Percentiles rank a stretch among this genome's conserved stretches.
These are phyloP conservation scores for Exophiala oligosperma DNA, from an alignment of 2,329 filamentous ascomycete genomes.

Conservation along the genomic window DNA sequence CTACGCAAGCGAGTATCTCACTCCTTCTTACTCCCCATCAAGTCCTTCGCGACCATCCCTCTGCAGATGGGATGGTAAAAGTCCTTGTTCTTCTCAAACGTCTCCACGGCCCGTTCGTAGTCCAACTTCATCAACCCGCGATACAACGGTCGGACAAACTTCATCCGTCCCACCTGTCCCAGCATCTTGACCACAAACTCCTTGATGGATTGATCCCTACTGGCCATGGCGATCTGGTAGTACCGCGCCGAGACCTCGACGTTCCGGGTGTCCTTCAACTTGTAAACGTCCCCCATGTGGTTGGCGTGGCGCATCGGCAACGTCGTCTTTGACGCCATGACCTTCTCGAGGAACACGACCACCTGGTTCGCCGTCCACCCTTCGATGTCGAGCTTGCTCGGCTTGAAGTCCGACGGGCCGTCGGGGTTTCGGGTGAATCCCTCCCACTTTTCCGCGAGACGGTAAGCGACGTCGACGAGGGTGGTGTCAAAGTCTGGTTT, in stretches of 20 bases:
- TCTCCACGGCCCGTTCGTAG: conserved; percentile 70
- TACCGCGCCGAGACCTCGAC: conserved; percentile 83
- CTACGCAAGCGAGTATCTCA: neutral
- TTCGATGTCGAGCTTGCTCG: conserved; percentile 67
- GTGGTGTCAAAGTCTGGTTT: conserved; percentile 91
- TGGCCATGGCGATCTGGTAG: conserved; percentile 74
- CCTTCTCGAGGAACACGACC: conserved; percentile 81
- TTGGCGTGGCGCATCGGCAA: conserved; percentile 67
- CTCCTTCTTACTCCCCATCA: conserved; percentile 48
- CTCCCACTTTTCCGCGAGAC: conserved; percentile 79
- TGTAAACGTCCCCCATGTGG: conserved; percentile 73
- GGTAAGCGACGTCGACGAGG: conserved; percentile 81
- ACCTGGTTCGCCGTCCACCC: conserved; percentile 82
- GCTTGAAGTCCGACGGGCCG: conserved; percentile 51
- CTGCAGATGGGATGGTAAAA: conserved; percentile 97
- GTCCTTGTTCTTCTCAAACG: conserved; percentile 81
- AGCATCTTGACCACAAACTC: conserved; percentile 71
- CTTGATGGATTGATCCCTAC: conserved; percentile 69
- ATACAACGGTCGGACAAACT: conserved; percentile 85
- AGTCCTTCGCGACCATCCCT: conserved; percentile 81
- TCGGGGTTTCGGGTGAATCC: conserved; percentile 39
- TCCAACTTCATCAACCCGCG: conserved; percentile 73
- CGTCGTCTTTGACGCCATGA: conserved; percentile 67
- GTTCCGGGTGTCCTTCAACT: conserved; percentile 72
- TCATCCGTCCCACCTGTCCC: conserved; percentile 87